Evolutionary conservation across 2,329 filamentous ascomycete genomes (phyloP), one percentile per base, ranked within the genome.

Genomic region (Aspergillus neoniger): DNA sequence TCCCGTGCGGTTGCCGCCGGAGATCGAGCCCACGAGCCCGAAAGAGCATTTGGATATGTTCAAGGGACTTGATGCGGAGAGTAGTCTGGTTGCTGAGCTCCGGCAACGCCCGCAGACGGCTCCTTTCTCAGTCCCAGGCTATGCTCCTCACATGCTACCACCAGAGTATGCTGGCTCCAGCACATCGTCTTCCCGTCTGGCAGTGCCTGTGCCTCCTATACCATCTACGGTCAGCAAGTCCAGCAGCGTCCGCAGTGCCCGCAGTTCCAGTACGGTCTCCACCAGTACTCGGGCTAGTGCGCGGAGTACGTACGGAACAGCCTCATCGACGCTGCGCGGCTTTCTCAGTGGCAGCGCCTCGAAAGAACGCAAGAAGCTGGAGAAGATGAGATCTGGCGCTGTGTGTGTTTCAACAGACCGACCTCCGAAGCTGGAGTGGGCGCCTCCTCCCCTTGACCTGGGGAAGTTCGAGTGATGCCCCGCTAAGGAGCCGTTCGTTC

Each of bases 361-460:
- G 17, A 73, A 67, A 54, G 72, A 74, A 21, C 70, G 69, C 55
- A 68, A 65, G 15, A 68, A 65, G 23, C 63, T 72, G 23, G 72
- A 75, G 25, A 66, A 65, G 9, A 64, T 70, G 55, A 71, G 67
- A 19, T 60, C 71, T 23, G 59, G 64, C 9, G 61, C 63, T n/a
- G 67, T 74, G 4, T 76, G 67, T 39, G 67, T 75, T 32, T 70
- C 70, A 17, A 65, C 62, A 30, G 72, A 77, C 44, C 67, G 66
- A 32, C 70, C 75, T 1, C 75, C 75, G 17, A 72, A 68, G 53
- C 63, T 77, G 59, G 70, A 76, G 61, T 77, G 75, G 75, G 62
- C 72, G 32, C 75, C 74, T 6, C 75, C 75, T 12, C 70, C 75
- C 55, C 63, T 77, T 49, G 73, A 76, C 52, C 59, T 76, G 47